These are phyloP conservation scores for Wickerhamiella hasegawae DNA, from an alignment of 805 yeast species.

Conservation along the genomic window DNA sequence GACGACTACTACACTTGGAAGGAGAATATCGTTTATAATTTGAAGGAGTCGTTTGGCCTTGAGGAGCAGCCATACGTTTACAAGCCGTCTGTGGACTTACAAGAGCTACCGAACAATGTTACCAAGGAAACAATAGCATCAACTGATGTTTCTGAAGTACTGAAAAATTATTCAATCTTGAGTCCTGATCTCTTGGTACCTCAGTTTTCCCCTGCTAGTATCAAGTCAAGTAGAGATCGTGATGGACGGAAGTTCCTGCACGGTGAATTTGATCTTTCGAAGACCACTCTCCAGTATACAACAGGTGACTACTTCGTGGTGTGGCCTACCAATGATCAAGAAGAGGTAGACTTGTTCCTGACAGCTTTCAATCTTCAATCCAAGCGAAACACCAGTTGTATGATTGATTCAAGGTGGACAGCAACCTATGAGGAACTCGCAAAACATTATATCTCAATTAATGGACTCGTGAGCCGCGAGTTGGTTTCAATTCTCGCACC, in stretches of 20 bases:
- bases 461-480: constrained; percentile 71
- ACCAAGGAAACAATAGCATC: too few species aligned
- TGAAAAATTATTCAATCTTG: not conserved
- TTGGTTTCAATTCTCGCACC: constrained; percentile 44
- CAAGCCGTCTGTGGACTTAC: constrained; percentile 35
- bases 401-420: constrained; percentile 42
- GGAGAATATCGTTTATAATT: constrained; percentile 40
- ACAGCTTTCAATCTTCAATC: constrained; percentile 35
- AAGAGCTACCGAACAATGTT: constrained; percentile 33
- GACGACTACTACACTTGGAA: constrained; percentile 77
- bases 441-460: constrained; percentile 59
- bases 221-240: not conserved
- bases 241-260: constrained; percentile 29
- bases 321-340: constrained; percentile 66
- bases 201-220: not conserved
- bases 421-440: constrained; percentile 57
- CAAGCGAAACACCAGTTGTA: constrained; percentile 32
- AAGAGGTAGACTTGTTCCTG: constrained; percentile 39
- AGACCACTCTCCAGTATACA: constrained; percentile 50
- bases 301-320: constrained; percentile 83
- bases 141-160: not conserved
- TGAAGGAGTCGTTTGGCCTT: constrained; percentile 39
- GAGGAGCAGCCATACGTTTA: constrained; percentile 55
- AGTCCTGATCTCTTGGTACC: constrained; percentile 1
- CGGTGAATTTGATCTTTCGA: constrained; percentile 56